Evolutionary conservation across 1,284 basidiomycete genomes (phyloP).

Genomic region (Hypsizygus ulmarius): DNA sequence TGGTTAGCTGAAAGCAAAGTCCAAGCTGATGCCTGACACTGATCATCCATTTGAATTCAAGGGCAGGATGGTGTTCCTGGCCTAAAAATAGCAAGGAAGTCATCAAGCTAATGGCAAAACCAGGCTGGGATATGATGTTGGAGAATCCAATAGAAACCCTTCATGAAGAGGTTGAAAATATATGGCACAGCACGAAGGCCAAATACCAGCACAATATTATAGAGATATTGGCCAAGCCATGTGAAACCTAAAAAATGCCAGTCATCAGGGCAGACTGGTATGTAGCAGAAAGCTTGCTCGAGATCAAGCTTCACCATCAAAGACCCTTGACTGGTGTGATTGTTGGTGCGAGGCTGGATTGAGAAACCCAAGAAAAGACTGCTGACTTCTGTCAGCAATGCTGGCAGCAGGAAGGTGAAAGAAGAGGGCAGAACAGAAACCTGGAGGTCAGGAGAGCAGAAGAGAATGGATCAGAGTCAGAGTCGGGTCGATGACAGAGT

Average conservation of each 20-base stretch:
- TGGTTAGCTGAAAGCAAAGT: conserved; percentile 27
- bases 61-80: too few species aligned
- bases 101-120: conserved; percentile 31
- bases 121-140: conserved; percentile 24
- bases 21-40: too few species aligned
- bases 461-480: too few species aligned
- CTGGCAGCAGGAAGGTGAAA: too few species aligned
- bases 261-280: conserved; percentile 31
- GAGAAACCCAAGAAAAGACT: too few species aligned
- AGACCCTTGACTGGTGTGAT: too few species aligned
- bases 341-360: too few species aligned
- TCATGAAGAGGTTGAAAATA: conserved; percentile 39
- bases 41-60: too few species aligned
- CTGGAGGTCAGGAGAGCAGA: too few species aligned
- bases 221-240: conserved; percentile 30
- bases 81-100: conserved; percentile 26
- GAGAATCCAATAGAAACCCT: conserved; percentile 37
- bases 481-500: too few species aligned
- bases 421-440: too few species aligned
- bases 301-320: conserved; percentile 45
- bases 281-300: conserved; percentile 34
- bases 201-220: conserved; percentile 28
- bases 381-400: too few species aligned
- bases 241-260: conserved; percentile 34
- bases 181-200: conserved; percentile 32